Conservation (phyloP, 306 rosid genomes). For the Dryas alaskensis region DNA sequence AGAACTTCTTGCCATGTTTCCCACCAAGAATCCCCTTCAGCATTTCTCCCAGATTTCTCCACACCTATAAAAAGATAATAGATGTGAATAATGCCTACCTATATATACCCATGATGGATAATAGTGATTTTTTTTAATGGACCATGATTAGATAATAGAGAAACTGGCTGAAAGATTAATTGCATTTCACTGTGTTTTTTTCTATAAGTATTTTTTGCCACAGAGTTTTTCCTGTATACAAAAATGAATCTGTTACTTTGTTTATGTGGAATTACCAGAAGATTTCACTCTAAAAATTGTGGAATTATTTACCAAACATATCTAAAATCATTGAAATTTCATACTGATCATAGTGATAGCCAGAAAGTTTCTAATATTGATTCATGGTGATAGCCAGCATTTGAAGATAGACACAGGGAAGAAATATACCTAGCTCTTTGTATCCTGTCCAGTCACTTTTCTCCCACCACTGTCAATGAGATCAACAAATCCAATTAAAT, state of each 20-base stretch:
- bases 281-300: neutral
- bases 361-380: too few species aligned
- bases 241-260: neutral
- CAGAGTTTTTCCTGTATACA: neutral
- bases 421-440: conserved; percentile 90
- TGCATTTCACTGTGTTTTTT: too few species aligned
- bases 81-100: conserved; percentile 2
- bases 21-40: conserved; percentile 98
- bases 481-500: conserved; percentile 93
- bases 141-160: neutral
- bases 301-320: neutral
- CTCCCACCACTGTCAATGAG: conserved; percentile 99
- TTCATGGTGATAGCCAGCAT: conserved; percentile 11
- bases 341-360: neutral
- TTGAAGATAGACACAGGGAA: conserved; percentile 19
- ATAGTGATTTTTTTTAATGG: neutral
- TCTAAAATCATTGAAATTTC: neutral
- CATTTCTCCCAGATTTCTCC: conserved; percentile 93
- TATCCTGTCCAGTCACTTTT: conserved; percentile 99
- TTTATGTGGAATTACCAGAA: neutral
- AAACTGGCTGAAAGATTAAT: neutral
- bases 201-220: too few species aligned
- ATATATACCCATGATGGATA: neutral
- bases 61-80: conserved; percentile 52
- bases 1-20: conserved; percentile 99